These are phyloP conservation scores for Apophysomyces sp. DNA, from an alignment of 371 early-diverging fungal genomes.

Conservation along the genomic window DNA sequence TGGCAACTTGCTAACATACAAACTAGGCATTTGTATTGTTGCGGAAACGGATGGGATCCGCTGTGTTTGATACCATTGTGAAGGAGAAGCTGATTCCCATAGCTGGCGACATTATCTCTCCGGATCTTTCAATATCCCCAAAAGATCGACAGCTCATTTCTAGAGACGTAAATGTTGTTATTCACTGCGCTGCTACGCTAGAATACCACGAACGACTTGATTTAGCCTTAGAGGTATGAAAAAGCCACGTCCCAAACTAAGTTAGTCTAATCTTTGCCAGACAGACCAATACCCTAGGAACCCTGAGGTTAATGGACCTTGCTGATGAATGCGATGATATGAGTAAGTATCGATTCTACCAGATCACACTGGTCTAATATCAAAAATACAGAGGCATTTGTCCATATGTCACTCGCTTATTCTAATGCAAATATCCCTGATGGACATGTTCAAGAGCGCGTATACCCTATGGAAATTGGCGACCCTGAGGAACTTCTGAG, in stretches of 20 bases:
- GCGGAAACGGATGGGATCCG: constrained; percentile 31
- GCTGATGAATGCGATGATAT: constrained; percentile 54
- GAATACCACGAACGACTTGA: constrained; percentile 62
- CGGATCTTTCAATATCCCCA: constrained; percentile 53
- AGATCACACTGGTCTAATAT: no score
- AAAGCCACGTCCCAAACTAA: no score
- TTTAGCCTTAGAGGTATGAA: constrained; percentile 52
- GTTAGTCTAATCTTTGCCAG: no score
- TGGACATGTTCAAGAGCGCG: constrained; percentile 52
- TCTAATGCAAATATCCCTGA: constrained; percentile 45
- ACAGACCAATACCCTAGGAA: constrained; percentile 63
- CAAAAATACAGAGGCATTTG: constrained; percentile 44
- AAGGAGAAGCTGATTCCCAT: constrained; percentile 57
- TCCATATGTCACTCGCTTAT: constrained; percentile 49
- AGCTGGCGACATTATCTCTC: constrained; percentile 58
- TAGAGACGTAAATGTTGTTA: constrained; percentile 49
- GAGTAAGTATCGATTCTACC: constrained; percentile 31
- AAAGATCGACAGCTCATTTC: constrained; percentile 46
- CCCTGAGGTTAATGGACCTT: constrained; percentile 59
- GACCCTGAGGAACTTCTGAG: constrained; percentile 56
- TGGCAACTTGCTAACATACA: no score
- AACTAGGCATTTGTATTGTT: constrained; percentile 42
- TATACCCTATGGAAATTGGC: constrained; percentile 60
- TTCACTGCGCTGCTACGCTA: constrained; percentile 65
- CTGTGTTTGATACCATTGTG: constrained; percentile 37